A percentile compares a stretch with the other conserved stretches of the same genome.
phyloP scores from a whole-genome alignment of 192 early-diverging fungal species.

The Mortierella alpina region DNA sequence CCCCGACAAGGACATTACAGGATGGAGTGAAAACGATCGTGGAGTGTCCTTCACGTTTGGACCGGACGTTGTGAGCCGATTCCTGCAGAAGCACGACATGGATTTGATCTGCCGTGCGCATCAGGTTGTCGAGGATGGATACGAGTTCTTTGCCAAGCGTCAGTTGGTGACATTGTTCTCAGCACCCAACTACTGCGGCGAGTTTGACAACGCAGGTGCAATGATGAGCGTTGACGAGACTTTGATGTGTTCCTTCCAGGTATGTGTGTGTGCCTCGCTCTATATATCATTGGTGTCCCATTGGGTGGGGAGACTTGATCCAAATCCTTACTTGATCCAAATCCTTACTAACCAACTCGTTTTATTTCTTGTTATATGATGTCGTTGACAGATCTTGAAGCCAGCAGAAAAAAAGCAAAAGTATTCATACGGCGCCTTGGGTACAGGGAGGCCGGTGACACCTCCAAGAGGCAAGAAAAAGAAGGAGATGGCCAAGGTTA shows the following conservation, averaged over 20 bases:
- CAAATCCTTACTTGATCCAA: not conserved
- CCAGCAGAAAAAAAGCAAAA: slow-evolving; percentile 45
- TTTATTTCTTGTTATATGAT: not conserved
- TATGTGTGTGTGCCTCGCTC: not conserved
- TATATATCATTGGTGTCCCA: not conserved
- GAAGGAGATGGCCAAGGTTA: slow-evolving; percentile 56
- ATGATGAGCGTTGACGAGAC: slow-evolving; percentile 92
- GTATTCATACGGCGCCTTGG: slow-evolving; percentile 62
- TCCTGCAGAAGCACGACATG: slow-evolving; percentile 96
- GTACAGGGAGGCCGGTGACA: slow-evolving; percentile 60
- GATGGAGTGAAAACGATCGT: slow-evolving; percentile 98
- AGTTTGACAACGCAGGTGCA: slow-evolving; percentile 89
- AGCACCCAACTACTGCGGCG: slow-evolving; percentile 97
- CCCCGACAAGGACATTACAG: slow-evolving; percentile 95
- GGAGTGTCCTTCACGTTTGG: slow-evolving; percentile 97
- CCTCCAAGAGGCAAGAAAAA: slow-evolving; percentile 75
- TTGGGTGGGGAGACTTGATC: not conserved
- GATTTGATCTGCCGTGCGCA: slow-evolving; percentile 98
- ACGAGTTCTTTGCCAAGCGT: slow-evolving; percentile 98
- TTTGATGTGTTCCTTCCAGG: slow-evolving; percentile 88
- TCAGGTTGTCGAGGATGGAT: slow-evolving; percentile 98
- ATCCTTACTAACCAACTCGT: not conserved
- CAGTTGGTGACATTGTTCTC: slow-evolving; percentile 96
- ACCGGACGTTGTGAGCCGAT: slow-evolving; percentile 91
- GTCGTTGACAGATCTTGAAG: slow-evolving; percentile 28